phyloP scores from a whole-genome alignment of 2,329 filamentous ascomycete genomes.

The Thielaviopsis musarum region DNA sequence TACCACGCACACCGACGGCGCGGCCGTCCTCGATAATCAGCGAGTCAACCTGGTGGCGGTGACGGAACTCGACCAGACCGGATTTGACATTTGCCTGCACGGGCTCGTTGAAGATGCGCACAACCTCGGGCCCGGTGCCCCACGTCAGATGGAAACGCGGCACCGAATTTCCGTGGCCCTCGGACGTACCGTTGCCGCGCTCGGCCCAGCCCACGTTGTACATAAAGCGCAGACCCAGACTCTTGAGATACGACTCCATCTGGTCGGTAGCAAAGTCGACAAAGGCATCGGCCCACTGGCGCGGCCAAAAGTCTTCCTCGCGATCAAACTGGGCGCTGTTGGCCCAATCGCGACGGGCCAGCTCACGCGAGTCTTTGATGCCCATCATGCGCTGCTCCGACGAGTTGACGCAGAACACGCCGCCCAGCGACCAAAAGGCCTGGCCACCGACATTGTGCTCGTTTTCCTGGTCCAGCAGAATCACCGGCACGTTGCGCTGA shows the following conservation, averaged over 20 bases:
- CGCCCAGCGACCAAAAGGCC: conserved; percentile 47
- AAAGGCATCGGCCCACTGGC: conserved; percentile 45
- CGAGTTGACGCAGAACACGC: conserved; percentile 42
- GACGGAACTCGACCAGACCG: conserved; percentile 37
- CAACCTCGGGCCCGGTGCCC: conserved; percentile 44
- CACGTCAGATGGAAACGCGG: conserved; percentile 46
- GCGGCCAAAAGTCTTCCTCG: conserved; percentile 37
- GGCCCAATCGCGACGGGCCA: conserved; percentile 43
- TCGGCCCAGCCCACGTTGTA: conserved; percentile 44
- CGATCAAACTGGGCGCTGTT: conserved; percentile 41
- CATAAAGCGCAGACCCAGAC: conserved; percentile 33
- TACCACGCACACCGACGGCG: conserved; percentile 35
- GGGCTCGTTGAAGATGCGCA: conserved; percentile 39
- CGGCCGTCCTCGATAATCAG: conserved; percentile 36
- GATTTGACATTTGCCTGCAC: conserved; percentile 33
- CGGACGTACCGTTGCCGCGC: conserved; percentile 35
- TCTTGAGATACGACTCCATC: conserved; percentile 40
- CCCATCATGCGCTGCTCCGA: conserved; percentile 38
- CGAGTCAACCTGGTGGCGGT: conserved; percentile 40
- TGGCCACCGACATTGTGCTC: conserved; percentile 40
- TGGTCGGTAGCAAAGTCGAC: conserved; percentile 43
- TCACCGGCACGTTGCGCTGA: conserved; percentile 28
- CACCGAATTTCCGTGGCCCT: conserved; percentile 45
- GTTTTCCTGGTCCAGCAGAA: conserved; percentile 43
- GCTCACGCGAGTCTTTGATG: conserved; percentile 38